Conservation (phyloP, 2,329 filamentous ascomycete species). For the Escovopsis sp. region DNA sequence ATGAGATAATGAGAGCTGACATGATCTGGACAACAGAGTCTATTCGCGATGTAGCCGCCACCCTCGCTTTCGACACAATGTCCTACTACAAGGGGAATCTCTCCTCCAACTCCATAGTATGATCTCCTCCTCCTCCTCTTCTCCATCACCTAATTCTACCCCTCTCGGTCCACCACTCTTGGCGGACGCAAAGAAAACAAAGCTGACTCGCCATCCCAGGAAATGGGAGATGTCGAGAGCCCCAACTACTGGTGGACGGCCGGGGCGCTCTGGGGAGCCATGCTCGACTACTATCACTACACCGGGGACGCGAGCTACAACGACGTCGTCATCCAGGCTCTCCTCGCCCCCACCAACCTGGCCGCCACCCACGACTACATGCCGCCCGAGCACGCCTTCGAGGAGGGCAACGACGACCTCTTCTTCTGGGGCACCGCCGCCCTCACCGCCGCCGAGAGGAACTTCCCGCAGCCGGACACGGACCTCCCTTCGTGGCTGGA, state of each 20-base stretch:
- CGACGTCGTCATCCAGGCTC: conserved; percentile 38
- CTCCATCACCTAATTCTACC: too few species aligned
- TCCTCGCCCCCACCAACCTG: conserved; percentile 38
- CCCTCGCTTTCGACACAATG: conserved; percentile 45
- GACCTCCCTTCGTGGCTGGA: conserved; percentile 47
- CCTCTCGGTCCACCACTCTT: too few species aligned
- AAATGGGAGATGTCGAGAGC: conserved; percentile 45
- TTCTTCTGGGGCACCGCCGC: conserved; percentile 58
- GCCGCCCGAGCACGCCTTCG: conserved; percentile 35
- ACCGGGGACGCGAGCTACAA: conserved; percentile 50
- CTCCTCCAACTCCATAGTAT: conserved; percentile 27
- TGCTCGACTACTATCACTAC: conserved; percentile 55
- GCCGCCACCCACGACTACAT: conserved; percentile 46
- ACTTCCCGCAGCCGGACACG: conserved; percentile 45
- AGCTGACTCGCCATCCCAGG: conserved; percentile 20
- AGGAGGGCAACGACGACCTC: conserved; percentile 61
- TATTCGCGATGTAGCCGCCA: conserved; percentile 44
- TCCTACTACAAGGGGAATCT: conserved; percentile 49
- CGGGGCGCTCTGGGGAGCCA: conserved; percentile 49
- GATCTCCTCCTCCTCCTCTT: conserved; percentile 5
- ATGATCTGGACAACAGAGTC: conserved; percentile 33
- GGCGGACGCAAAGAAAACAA: too few species aligned
- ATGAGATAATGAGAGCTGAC: background rate
- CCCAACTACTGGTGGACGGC: conserved; percentile 58
- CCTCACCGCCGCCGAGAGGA: conserved; percentile 52